Evolutionary conservation across 129 eudicot genomes (phyloP).

Genomic region (Flaveria ramosissima): DNA sequence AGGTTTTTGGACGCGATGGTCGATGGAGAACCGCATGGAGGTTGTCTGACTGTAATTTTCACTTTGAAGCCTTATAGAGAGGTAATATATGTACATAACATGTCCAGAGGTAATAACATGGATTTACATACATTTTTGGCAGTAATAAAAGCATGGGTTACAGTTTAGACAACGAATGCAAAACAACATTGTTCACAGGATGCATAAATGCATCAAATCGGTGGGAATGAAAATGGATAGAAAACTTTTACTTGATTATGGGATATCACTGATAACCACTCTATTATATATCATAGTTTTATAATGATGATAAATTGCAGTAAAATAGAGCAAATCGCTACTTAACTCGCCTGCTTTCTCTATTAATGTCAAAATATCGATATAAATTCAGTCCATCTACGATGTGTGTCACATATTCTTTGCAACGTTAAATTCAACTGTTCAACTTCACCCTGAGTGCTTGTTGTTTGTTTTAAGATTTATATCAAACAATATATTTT

Average conservation of each 20-base stretch:
- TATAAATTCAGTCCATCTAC: neutral
- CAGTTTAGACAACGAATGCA: constrained; percentile 23
- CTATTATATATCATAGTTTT: neutral
- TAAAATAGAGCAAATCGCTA: neutral
- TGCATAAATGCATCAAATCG: constrained; percentile 14
- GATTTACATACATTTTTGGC: constrained; percentile 31
- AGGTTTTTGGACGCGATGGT: constrained; percentile 11
- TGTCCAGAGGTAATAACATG: constrained; percentile 29
- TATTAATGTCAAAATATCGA: neutral
- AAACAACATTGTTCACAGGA: constrained; percentile 11
- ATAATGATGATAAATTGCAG: neutral
- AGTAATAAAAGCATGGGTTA: constrained; percentile 31
- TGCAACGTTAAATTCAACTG: neutral
- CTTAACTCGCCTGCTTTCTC: neutral
- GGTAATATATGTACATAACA: constrained; percentile 26
- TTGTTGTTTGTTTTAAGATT: neutral
- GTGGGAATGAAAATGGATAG: constrained; percentile 19
- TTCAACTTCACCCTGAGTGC: neutral
- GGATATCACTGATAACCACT: constrained; percentile 20
- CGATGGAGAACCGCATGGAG: constrained; percentile 30
- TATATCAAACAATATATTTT: neutral
- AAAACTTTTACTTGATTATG: constrained; percentile 8
- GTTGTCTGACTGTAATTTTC: constrained; percentile 22
- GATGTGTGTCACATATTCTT: neutral
- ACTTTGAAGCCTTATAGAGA: constrained; percentile 10